A percentile compares a stretch with the other conserved stretches of the same genome.
phyloP scores from a whole-genome alignment of 208 protist genomes.

The Histomonas meleagridis region DNA sequence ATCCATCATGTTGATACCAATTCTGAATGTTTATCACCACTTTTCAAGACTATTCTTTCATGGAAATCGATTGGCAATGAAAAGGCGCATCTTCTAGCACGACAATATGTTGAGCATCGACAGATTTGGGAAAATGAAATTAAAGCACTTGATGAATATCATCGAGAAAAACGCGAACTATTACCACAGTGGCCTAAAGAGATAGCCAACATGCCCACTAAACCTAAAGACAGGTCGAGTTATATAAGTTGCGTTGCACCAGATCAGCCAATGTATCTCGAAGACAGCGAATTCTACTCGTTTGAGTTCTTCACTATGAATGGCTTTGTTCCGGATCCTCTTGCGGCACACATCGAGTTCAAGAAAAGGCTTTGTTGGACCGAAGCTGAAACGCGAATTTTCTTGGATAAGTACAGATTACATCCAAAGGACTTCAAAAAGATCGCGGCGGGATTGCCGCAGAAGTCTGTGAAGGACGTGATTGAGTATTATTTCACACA shows the following conservation, averaged over 20 bases:
- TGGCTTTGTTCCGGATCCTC: background rate
- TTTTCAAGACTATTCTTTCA: background rate
- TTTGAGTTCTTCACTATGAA: background rate
- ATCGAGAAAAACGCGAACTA: background rate
- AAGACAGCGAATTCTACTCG: background rate
- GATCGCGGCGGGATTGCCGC: background rate
- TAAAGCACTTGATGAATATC: background rate
- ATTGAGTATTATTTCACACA: background rate
- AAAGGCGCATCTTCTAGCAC: background rate
- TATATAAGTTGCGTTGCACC: background rate
- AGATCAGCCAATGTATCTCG: constrained; percentile 25
- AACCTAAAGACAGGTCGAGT: background rate
- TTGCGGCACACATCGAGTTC: background rate
- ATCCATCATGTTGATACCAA: background rate
- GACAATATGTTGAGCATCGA: background rate
- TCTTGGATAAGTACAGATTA: background rate
- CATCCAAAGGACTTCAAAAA: constrained; percentile 20
- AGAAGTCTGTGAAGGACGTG: constrained; percentile 1
- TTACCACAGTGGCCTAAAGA: background rate
- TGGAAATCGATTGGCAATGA: background rate
- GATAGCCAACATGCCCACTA: background rate
- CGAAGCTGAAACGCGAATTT: background rate
- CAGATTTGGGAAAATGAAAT: background rate
- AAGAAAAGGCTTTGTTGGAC: background rate
- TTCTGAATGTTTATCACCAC: background rate